Base-by-base conservation (phyloP, 768 basidiomycete genomes). In the Podaxis sp. region DNA sequence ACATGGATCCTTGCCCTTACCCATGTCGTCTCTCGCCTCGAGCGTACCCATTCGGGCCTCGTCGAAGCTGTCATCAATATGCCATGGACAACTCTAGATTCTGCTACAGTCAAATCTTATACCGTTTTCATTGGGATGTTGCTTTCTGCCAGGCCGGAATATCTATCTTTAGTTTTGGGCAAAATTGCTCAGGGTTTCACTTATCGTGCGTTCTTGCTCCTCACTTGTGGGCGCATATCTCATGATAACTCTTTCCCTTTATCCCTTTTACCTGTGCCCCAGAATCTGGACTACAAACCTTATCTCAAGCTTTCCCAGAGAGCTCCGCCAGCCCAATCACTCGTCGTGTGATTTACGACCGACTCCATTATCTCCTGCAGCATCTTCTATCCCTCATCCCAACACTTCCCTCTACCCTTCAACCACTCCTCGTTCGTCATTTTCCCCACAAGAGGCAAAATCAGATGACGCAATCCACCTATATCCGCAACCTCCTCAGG, bases 371-470 rank as follows among this genome's bases (percentile, higher is more conserved):
- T 65, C 87, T 98, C 50, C 82, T 98, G n/a, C 82, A 82, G 11
- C 90, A 94, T 69, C 80, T 98, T n/a, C 78, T 98, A 27, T 84
- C 89, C 2, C 85, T 98, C 53, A 88, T 99, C 29, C 97, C 97
- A 24, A 98, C 96, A 0, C 79, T 98, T 0, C 89, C 94, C 0
- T 88, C 91, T 2, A 90, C 94, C 2, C 79, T 99, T 3, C 87
- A 91, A 61, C 93, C 95, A 1, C 82, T 96, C 24, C 85, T 99
- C 17, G 80, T 90, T 58, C 86, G 86, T 54, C 80, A 90, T 70
- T 98, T 98, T 70, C 97, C 97, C 7, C 93, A 97, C 72, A 98
- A 98, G 72, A 85, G 96, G 33, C 94, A 96, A 70, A 85, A 82
- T 46, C 87, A 89, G 67, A 76, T 85, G 2, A 79, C 86, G 0